Evolutionary conservation across 2,329 filamentous ascomycete genomes (phyloP).

Genomic region (Fusarium staphyleae): DNA sequence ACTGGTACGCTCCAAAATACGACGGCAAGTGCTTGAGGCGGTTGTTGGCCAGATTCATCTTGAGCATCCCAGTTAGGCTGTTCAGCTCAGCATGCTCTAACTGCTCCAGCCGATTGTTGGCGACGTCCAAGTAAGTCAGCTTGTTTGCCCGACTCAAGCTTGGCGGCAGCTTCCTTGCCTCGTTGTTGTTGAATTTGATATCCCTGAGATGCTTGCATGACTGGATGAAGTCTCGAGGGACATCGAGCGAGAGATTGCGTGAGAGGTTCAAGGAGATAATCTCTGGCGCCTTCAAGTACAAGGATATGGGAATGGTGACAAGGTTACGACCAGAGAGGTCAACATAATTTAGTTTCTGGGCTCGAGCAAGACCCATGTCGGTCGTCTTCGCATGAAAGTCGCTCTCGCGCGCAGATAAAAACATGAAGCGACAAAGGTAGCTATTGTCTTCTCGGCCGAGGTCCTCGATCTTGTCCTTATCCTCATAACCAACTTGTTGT

Average conservation of each 20-base stretch:
- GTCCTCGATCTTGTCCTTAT: constrained; percentile 87
- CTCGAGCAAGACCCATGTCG: constrained; percentile 81
- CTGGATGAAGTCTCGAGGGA: constrained; percentile 96
- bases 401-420: constrained; percentile 86
- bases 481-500: constrained; percentile 89
- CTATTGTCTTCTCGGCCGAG: constrained; percentile 96
- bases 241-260: constrained; percentile 86
- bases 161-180: constrained; percentile 82
- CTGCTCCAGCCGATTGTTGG: constrained; percentile 90
- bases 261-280: constrained; percentile 96
- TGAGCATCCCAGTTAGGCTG: constrained; percentile 77
- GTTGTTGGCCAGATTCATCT: constrained; percentile 94
- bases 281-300: constrained; percentile 90
- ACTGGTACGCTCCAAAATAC: constrained; percentile 82
- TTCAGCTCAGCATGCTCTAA: constrained; percentile 85
- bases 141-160: constrained; percentile 82
- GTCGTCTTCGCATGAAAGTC: constrained; percentile 73
- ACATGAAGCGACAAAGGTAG: constrained; percentile 95
- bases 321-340: constrained; percentile 90
- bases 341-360: constrained; percentile 92
- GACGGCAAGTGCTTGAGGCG: constrained; percentile 78
- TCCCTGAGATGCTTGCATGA: constrained; percentile 90
- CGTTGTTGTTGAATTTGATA: constrained; percentile 95
- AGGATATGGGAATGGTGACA: constrained; percentile 90
- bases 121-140: constrained; percentile 90